Evolutionary conservation across 352 stramenopile species (phyloP).

Genomic region (Lagenidium giganteum): DNA sequence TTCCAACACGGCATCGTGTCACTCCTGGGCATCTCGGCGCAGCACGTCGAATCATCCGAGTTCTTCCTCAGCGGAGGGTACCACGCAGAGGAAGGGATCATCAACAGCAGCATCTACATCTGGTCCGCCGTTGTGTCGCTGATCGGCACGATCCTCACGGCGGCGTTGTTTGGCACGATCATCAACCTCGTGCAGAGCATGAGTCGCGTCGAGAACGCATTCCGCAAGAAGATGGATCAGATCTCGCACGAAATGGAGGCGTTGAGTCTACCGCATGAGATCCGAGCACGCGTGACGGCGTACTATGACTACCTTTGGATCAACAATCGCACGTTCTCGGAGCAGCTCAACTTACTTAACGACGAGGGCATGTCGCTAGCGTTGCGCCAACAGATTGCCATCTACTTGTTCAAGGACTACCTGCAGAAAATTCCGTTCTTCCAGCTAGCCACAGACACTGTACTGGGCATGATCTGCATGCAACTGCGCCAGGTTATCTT

Average conservation of each 20-base stretch:
- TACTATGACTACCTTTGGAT: constrained; percentile 55
- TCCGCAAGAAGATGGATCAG: constrained; percentile 71
- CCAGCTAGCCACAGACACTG: constrained; percentile 33
- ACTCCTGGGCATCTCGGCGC: constrained; percentile 24
- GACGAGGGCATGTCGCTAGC: constrained; percentile 40
- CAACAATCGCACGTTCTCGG: constrained; percentile 40
- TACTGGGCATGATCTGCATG: constrained; percentile 56
- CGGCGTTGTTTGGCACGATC: constrained; percentile 50
- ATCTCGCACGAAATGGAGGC: constrained; percentile 65
- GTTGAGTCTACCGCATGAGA: constrained; percentile 38
- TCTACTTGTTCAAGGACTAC: constrained; percentile 54
- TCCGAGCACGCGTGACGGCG: constrained; percentile 40
- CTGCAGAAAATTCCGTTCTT: constrained; percentile 56
- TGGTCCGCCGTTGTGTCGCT: constrained; percentile 42
- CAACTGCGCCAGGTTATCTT: constrained; percentile 39
- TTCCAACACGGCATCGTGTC: constrained; percentile 35
- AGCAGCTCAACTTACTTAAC: constrained; percentile 32
- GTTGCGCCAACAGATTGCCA: constrained; percentile 34
- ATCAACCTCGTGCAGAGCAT: constrained; percentile 57
- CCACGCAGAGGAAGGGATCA: constrained; percentile 7
- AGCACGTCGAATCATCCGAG: constrained; percentile 22
- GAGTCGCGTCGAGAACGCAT: constrained; percentile 58
- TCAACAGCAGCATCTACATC: constrained; percentile 21
- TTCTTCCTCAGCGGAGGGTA: constrained; percentile 34
- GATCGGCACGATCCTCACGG: constrained; percentile 35